Evolutionary conservation across 2,329 filamentous ascomycete genomes (phyloP), one percentile per base, ranked within the genome.

Genomic region (Dactylonectria estremocensis): DNA sequence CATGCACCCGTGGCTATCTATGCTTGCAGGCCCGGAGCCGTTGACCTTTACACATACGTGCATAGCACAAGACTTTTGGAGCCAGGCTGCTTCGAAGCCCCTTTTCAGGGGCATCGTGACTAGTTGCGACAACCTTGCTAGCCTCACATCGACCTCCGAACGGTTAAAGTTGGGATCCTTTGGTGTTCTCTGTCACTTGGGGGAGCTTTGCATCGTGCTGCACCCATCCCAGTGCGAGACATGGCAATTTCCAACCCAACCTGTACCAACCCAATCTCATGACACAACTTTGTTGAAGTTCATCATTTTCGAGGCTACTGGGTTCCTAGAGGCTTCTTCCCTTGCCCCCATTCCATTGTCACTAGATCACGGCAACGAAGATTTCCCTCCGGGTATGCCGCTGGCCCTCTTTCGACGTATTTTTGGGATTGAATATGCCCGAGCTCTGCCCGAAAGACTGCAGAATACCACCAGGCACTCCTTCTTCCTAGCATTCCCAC

Each of bases 401-500:
- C 56, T 72, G 31, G 70, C 72, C 9, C 61, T 80, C 5, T 76
- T 78, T 31, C 66, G 77, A n/a, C 61, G 72, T 11, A 52, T 81
- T 16, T 71, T 82, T 11, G 76, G 72, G 2, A 71, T 82, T 18
- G 75, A 78, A 13, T 82, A 81, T 52, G 66, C 77, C 11, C 66
- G 71, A 9, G 76, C 83, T 1, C 58, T 79, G 24, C 73, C 77
- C 35, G 49, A 66, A 45, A 62, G 16, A 28, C 59, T 28, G 52
- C 53, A 67, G 31, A 59, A 67, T n/a, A 69, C 59, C 11, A 64
- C 68, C 8, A 73, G 70, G 24, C 72, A 77, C 3, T 72, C 69
- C 24, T 85, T 89, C 69, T 89, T 84, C 67, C 74, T 90, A 1
- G 78, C 84, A 2, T 89, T 89, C 56, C 86, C 88, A 1, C 71